These are phyloP conservation scores for Theobroma cacao DNA, from an alignment of 345 rosid species.

Conservation along the genomic window DNA sequence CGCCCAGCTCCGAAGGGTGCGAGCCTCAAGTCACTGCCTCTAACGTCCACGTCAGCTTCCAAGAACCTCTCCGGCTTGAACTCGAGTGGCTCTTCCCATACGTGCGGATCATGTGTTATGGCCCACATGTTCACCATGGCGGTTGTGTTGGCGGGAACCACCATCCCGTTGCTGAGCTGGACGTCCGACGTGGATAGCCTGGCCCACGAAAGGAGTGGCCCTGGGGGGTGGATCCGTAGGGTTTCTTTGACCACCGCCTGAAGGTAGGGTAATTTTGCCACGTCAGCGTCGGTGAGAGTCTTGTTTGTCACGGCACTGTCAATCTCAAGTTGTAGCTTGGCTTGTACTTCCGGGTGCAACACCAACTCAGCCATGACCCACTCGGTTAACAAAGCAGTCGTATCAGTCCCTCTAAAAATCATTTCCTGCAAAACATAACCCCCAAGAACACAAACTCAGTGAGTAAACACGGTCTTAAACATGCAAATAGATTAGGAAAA, in stretches of 20 bases:
- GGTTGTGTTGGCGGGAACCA: constrained; percentile 70
- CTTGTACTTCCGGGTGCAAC: constrained; percentile 56
- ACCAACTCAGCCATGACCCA: constrained; percentile 89
- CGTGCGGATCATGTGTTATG: constrained; percentile 62
- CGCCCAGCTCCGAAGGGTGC: constrained; percentile 96
- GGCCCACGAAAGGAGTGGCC: constrained; percentile 92
- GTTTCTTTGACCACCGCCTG: constrained; percentile 78
- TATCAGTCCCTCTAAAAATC: constrained; percentile 92
- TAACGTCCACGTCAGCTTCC: constrained; percentile 52
- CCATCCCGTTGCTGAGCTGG: constrained; percentile 73
- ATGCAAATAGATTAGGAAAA: background rate
- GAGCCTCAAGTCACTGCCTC: constrained; percentile 68
- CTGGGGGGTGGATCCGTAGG: constrained; percentile 83
- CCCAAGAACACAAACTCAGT: background rate
- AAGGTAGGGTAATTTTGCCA: constrained; percentile 63
- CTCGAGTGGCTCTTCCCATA: constrained; percentile 60
- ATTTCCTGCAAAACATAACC: constrained; percentile 49
- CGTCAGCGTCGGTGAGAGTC: constrained; percentile 42
- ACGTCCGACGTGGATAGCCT: constrained; percentile 81
- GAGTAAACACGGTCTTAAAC: background rate
- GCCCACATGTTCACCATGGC: constrained; percentile 99
- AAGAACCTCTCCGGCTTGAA: constrained; percentile 74
- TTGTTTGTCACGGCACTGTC: constrained; percentile 4
- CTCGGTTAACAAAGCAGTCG: constrained; percentile 85
- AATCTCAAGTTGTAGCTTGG: constrained; percentile 48